Percentiles rank a stretch among this genome's conserved stretches.
These are phyloP conservation scores for Claviceps humidiphila DNA, from an alignment of 2,329 filamentous ascomycete species.

Conservation along the genomic window DNA sequence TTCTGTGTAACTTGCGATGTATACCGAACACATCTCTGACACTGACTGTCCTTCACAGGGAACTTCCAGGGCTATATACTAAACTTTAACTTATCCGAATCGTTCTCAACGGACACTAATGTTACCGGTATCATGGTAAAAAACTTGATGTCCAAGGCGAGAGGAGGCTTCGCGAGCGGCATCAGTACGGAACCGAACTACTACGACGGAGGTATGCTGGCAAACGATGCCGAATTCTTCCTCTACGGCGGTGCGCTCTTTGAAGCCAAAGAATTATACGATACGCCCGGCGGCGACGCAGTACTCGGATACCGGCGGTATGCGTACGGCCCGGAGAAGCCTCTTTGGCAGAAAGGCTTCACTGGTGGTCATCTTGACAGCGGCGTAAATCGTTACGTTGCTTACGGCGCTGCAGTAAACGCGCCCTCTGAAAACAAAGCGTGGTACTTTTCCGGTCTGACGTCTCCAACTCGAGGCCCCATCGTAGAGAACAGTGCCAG, in stretches of 20 bases:
- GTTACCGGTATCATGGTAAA: conserved; percentile 35
- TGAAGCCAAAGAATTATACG: conserved; percentile 19
- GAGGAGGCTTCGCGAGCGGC: conserved; percentile 31
- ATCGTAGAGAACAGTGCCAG: conserved; percentile 28
- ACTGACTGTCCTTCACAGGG: conserved; percentile 21
- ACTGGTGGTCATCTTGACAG: conserved; percentile 25
- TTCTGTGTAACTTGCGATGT: background rate
- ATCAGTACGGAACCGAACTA: conserved; percentile 44
- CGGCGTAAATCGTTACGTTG: conserved; percentile 45
- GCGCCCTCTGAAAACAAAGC: conserved; percentile 58
- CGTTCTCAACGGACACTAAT: conserved; percentile 41
- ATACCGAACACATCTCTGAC: background rate
- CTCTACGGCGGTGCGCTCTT: conserved; percentile 47
- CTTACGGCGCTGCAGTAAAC: conserved; percentile 49
- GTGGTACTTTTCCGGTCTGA: conserved; percentile 58
- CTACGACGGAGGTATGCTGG: conserved; percentile 49
- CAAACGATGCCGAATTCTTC: conserved; percentile 49
- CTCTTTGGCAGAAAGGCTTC: conserved; percentile 31
- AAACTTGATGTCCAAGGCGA: conserved; percentile 31
- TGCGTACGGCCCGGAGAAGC: conserved; percentile 33
- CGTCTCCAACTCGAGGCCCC: conserved; percentile 32
- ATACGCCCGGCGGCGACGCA: conserved; percentile 26
- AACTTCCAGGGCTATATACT: conserved; percentile 41
- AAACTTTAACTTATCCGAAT: conserved; percentile 42
- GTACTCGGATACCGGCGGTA: conserved; percentile 39